These are phyloP conservation scores for Fennellomyces sp. DNA, from an alignment of 371 early-diverging fungal species.

Conservation along the genomic window DNA sequence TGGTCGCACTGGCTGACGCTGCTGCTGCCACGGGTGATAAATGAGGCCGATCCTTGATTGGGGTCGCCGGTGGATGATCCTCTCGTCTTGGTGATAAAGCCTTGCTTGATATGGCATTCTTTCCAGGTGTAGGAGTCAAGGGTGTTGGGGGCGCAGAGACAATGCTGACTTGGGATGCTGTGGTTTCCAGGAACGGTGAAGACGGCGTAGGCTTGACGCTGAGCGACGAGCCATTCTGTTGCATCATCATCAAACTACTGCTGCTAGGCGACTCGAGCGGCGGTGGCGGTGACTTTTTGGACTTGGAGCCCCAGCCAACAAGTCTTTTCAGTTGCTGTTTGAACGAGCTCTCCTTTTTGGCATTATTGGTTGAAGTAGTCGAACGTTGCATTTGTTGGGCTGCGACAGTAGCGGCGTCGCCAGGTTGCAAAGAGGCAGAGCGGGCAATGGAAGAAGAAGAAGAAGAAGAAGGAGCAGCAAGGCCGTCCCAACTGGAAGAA, in stretches of 20 bases:
- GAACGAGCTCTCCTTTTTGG: constrained; percentile 34
- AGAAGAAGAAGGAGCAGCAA: neutral
- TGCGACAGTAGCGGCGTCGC: neutral
- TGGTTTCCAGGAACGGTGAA: neutral
- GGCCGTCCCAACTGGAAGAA: constrained; percentile 8
- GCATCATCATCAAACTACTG: neutral
- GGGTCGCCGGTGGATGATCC: neutral
- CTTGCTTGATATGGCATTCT: neutral
- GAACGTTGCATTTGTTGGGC: constrained; percentile 13
- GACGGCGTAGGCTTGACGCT: neutral
- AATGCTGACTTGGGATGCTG: constrained; percentile 24
- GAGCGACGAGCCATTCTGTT: constrained; percentile 12
- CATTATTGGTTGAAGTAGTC: constrained; percentile 5
- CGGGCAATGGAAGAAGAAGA: constrained; percentile 4
- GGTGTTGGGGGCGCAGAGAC: constrained; percentile 36
- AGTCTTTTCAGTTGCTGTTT: constrained; percentile 45
- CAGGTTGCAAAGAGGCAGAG: constrained; percentile 15
- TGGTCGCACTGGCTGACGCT: neutral
- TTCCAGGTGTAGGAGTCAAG: constrained; percentile 23
- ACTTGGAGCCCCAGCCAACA: constrained; percentile 44
- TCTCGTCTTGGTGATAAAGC: neutral
- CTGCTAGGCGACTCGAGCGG: constrained; percentile 1
- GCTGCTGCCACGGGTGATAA: neutral
- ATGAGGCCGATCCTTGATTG: neutral
- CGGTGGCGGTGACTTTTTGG: constrained; percentile 16